These are phyloP conservation scores for Albizia julibrissin DNA, from an alignment of 306 rosid genomes.

Conservation along the genomic window DNA sequence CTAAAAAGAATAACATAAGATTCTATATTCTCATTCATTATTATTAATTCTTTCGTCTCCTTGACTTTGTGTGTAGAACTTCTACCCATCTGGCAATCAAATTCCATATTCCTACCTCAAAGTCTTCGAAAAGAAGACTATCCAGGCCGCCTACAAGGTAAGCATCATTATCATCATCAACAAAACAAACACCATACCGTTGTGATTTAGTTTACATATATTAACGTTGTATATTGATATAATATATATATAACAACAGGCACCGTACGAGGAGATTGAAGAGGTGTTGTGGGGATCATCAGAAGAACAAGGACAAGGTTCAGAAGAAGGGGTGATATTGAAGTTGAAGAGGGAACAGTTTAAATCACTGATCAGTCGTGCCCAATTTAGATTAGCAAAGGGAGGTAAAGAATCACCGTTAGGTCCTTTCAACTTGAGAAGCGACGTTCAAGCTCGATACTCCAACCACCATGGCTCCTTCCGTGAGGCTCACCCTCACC, in stretches of 20 bases:
- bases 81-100: constrained; percentile 1
- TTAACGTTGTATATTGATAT: not conserved
- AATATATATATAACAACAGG: not conserved
- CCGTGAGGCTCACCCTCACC: constrained; percentile 30
- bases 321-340: constrained; percentile 33
- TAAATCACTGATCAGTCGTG: constrained; percentile 19
- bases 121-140: constrained; percentile 31
- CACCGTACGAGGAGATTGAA: constrained; percentile 23
- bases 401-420: not conserved
- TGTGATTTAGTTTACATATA: no score
- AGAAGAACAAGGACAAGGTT: not conserved
- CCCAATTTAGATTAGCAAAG: constrained; percentile 14
- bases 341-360: constrained; percentile 21
- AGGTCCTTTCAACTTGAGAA: constrained; percentile 40
- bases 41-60: not conserved
- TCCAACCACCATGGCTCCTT: constrained; percentile 40
- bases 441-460: not conserved
- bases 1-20: not conserved
- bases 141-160: constrained; percentile 41
- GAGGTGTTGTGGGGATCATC: constrained; percentile 17
- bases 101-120: constrained; percentile 27
- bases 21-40: not conserved
- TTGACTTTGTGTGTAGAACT: constrained; percentile 20
- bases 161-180: not conserved
- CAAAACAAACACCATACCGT: no score